A percentile compares a stretch with the other conserved stretches of the same genome.
Conservation (phyloP, 2,329 filamentous ascomycete genomes). For the Pseudocercospora musae region DNA sequence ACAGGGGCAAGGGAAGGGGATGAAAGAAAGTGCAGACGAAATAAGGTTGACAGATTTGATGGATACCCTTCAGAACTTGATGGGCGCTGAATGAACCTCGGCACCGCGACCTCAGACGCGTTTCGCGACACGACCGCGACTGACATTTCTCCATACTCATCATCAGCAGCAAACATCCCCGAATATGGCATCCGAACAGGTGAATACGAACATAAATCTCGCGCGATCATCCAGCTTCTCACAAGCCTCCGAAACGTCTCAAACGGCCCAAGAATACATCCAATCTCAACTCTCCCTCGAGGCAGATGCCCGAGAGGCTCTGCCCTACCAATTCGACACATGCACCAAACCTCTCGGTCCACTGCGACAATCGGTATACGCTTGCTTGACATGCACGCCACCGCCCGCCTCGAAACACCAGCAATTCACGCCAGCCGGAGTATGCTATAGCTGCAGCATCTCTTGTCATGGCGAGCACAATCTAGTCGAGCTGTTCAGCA, state of each 20-base stretch:
- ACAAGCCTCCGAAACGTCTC: constrained; percentile 45
- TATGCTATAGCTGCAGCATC: constrained; percentile 96
- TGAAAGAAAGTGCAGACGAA: background rate
- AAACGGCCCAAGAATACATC: constrained; percentile 67
- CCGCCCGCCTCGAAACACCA: constrained; percentile 62
- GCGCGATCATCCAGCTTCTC: constrained; percentile 19
- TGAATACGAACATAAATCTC: background rate
- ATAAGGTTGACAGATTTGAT: background rate
- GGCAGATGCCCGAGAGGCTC: constrained; percentile 87
- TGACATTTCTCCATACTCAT: background rate
- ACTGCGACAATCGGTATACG: constrained; percentile 83
- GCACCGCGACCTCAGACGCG: background rate
- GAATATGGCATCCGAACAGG: constrained; percentile 1
- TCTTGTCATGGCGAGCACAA: constrained; percentile 94
- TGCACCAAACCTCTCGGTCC: constrained; percentile 90
- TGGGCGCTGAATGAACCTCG: background rate
- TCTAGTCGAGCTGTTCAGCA: constrained; percentile 92
- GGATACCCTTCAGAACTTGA: background rate
- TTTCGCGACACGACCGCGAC: background rate
- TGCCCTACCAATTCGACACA: constrained; percentile 92
- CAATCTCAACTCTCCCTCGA: constrained; percentile 85
- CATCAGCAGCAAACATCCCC: background rate
- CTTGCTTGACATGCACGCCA: constrained; percentile 91
- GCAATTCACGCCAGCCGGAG: constrained; percentile 69
- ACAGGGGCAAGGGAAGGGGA: too few species aligned